Conservation (phyloP, 2,329 filamentous ascomycete species). For the Hypomyces rosellus region DNA sequence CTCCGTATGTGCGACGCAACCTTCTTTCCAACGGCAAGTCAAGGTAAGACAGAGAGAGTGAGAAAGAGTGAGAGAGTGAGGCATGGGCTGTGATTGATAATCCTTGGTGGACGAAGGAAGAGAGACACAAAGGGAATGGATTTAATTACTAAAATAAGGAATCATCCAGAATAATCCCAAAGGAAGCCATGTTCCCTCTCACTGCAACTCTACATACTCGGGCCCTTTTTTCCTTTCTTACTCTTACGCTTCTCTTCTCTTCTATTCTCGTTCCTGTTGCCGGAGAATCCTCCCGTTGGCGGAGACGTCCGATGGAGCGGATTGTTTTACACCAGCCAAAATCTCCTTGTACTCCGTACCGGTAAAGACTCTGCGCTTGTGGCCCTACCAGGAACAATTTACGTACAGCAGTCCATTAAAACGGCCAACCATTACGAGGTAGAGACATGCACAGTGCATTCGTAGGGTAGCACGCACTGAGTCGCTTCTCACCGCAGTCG, state of each 20-base stretch:
- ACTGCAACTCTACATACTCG: background rate
- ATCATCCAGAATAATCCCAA: background rate
- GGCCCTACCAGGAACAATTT: no score
- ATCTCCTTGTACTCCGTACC: background rate
- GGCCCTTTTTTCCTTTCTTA: background rate
- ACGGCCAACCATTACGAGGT: background rate
- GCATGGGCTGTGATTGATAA: no score
- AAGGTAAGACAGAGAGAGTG: background rate
- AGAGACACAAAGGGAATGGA: no score
- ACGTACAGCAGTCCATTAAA: background rate
- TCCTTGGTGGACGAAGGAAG: no score
- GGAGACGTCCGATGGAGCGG: background rate
- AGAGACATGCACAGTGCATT: conserved; percentile 7
- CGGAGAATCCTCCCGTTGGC: background rate
- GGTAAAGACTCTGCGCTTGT: no score
- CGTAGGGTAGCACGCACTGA: conserved; percentile 1
- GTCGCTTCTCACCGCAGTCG: conserved; percentile 3
- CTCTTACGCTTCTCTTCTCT: background rate
- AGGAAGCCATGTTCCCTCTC: no score
- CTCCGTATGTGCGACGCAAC: no score
- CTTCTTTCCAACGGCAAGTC: background rate
- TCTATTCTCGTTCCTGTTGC: background rate
- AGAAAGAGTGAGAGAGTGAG: background rate
- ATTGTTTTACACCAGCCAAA: background rate
- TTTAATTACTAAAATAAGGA: background rate